Evolutionary conservation across 495 filamentous ascomycete genomes (phyloP).

Genomic region (Beverwykella pulmonaria): DNA sequence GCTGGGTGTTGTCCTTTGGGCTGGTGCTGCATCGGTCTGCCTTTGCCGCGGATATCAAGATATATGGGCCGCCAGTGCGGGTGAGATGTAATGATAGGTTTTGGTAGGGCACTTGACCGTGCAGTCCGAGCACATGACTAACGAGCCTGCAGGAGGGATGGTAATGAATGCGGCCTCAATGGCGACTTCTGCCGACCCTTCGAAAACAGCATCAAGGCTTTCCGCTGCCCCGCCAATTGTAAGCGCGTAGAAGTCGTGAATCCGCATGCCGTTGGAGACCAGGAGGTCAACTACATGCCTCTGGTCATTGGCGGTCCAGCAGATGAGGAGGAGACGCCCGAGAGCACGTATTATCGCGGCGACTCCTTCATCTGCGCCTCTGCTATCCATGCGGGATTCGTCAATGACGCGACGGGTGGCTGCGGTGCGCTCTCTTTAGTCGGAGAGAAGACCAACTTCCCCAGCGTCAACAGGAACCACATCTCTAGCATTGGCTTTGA

Average conservation of each 20-base stretch:
- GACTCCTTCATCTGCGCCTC: constrained; percentile 51
- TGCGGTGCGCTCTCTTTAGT: constrained; percentile 48
- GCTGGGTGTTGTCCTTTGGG: constrained; percentile 46
- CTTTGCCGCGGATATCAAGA: constrained; percentile 45
- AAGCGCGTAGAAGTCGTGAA: constrained; percentile 42
- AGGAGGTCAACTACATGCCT: constrained; percentile 46
- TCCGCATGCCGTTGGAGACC: constrained; percentile 48
- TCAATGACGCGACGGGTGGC: constrained; percentile 44
- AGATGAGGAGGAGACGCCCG: constrained; percentile 34
- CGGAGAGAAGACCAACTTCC: constrained; percentile 44
- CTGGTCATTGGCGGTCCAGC: constrained; percentile 49
- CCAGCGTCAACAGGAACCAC: constrained; percentile 40
- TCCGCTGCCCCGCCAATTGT: constrained; percentile 51
- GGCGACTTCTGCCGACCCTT: constrained; percentile 50
- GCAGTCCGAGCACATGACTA: neutral
- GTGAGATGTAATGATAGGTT: constrained; percentile 56
- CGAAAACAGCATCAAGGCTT: constrained; percentile 44
- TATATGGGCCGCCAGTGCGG: constrained; percentile 48
- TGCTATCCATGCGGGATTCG: constrained; percentile 50
- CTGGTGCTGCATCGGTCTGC: constrained; percentile 47
- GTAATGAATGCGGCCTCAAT: constrained; percentile 52
- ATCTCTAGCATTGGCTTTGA: constrained; percentile 46
- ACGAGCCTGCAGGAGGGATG: constrained; percentile 35
- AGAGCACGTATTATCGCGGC: constrained; percentile 44
- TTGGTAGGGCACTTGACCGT: constrained; percentile 46